A percentile compares a stretch with the other conserved stretches of the same genome.
Evolutionary conservation across 169 alveolate species (phyloP).

Genomic region (Sarcocystis neurona): DNA sequence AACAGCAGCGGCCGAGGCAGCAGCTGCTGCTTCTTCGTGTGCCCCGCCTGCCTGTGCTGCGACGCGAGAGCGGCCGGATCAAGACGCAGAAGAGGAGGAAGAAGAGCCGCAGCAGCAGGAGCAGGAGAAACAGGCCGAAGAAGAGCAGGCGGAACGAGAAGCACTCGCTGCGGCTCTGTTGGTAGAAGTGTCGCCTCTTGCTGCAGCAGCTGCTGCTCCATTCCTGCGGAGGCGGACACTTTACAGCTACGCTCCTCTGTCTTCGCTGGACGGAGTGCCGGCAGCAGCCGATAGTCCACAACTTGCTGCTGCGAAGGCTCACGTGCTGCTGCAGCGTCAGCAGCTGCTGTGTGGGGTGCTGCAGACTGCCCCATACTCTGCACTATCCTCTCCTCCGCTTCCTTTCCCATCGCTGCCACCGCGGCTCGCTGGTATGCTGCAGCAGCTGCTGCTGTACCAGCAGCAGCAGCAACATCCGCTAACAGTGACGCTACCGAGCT

Average conservation of each 20-base stretch:
- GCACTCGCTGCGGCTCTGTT: neutral
- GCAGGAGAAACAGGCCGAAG: neutral
- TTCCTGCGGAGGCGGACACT: slow-evolving; percentile 1
- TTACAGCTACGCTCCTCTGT: neutral
- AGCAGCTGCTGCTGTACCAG: neutral
- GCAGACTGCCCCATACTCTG: neutral
- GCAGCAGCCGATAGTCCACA: slow-evolving; percentile 5
- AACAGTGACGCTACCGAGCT: neutral
- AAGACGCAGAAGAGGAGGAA: neutral
- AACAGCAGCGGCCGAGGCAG: slow-evolving; percentile 36
- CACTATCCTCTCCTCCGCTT: neutral
- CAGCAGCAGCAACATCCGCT: neutral
- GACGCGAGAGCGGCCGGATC: neutral
- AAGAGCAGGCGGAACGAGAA: neutral
- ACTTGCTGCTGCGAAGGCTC: slow-evolving; percentile 1
- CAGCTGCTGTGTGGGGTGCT: neutral
- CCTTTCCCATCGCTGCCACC: neutral
- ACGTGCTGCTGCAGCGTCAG: slow-evolving; percentile 12
- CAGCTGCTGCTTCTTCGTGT: slow-evolving; percentile 32
- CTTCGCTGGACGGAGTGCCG: neutral
- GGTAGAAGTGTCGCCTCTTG: neutral
- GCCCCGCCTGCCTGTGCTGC: neutral
- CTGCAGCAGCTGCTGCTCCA: neutral
- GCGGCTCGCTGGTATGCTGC: neutral
- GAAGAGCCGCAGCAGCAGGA: neutral